Evolutionary conservation across 2,329 filamentous ascomycete species (phyloP).

Genomic region (Diaporthe ampelina): DNA sequence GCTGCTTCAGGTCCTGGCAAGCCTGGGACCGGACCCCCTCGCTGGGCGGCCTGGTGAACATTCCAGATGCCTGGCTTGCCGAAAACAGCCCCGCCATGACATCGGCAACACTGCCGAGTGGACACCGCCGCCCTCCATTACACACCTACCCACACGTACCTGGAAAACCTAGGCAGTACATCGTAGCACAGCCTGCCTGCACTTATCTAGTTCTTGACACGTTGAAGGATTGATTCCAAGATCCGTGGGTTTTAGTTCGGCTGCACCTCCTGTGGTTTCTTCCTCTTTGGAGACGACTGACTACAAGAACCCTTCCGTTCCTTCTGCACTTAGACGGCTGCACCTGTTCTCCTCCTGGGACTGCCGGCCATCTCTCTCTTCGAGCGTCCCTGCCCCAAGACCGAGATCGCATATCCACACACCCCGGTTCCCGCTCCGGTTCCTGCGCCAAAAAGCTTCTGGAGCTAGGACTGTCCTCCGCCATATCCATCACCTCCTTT

Average conservation of each 20-base stretch:
- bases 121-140: neutral
- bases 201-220: constrained; percentile 38
- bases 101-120: constrained; percentile 33
- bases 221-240: constrained; percentile 35
- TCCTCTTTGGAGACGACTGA: neutral
- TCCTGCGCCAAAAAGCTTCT: constrained; percentile 22
- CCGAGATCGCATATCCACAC: constrained; percentile 23
- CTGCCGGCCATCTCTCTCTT: constrained; percentile 4
- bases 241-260: constrained; percentile 16
- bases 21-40: constrained; percentile 14
- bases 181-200: constrained; percentile 30
- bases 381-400: neutral
- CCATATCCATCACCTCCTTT: constrained; percentile 33
- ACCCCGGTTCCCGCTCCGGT: constrained; percentile 22
- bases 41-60: constrained; percentile 7
- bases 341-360: constrained; percentile 15
- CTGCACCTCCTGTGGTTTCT: constrained; percentile 13
- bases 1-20: neutral
- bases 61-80: constrained; percentile 24
- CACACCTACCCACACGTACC: constrained; percentile 28
- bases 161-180: constrained; percentile 31
- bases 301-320: constrained; percentile 20
- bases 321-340: constrained; percentile 10
- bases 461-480: constrained; percentile 40
- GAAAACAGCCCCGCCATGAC: constrained; percentile 22